Conservation (phyloP, 257 asterid genomes). For the Osmanthus fragrans region DNA sequence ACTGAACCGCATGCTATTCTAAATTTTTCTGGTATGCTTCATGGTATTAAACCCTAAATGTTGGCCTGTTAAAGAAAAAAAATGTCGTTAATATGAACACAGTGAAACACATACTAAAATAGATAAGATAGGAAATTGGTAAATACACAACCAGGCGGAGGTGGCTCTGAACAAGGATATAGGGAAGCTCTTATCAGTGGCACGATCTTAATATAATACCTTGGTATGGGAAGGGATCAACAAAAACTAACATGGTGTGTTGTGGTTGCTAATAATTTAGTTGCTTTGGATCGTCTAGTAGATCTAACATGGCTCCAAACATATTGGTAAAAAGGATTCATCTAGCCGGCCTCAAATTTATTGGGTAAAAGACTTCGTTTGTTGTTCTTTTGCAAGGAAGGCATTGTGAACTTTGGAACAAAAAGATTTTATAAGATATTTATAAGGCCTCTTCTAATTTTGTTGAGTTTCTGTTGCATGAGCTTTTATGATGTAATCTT, state of each 20-base stretch:
- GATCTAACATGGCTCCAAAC: not conserved
- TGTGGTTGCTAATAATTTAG: not conserved
- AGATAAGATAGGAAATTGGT: no score
- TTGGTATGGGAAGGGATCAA: not conserved
- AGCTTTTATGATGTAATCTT: not conserved
- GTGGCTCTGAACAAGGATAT: not conserved
- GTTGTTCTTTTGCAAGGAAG: not conserved
- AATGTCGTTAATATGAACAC: not conserved
- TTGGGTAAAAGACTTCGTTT: not conserved
- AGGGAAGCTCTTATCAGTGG: not conserved
- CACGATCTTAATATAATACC: not conserved
- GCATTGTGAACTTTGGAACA: not conserved
- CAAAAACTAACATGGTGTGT: not conserved
- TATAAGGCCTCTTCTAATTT: not conserved
- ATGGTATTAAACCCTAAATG: not conserved
- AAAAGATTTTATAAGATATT: not conserved
- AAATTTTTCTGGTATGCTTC: not conserved
- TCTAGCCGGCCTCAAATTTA: not conserved
- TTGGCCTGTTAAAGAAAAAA: not conserved
- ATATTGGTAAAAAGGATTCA: not conserved
- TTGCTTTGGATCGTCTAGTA: not conserved
- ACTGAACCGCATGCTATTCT: not conserved
- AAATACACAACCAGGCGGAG: not conserved
- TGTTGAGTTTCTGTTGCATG: not conserved
- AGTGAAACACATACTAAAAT: not conserved